These are phyloP conservation scores for Maudiozyma serrabonitensis DNA, from an alignment of 805 yeast genomes.

Conservation along the genomic window DNA sequence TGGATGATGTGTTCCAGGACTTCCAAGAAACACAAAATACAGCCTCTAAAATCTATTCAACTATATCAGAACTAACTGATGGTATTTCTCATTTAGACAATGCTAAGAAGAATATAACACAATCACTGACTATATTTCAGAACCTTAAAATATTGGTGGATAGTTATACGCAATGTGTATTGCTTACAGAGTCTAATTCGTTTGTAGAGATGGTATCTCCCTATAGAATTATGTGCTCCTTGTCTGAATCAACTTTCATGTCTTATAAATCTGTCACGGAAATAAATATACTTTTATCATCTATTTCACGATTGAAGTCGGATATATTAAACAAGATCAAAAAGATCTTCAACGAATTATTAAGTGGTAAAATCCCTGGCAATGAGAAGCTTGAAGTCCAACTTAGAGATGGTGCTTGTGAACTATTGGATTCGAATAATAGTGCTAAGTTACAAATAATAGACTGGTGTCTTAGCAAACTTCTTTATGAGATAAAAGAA, in stretches of 20 bases:
- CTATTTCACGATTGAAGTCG: conserved; percentile 18
- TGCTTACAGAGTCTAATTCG: conserved; percentile 6
- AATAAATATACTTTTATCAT: conserved; percentile 25
- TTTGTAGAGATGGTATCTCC: conserved; percentile 23
- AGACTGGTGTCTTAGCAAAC: conserved; percentile 60
- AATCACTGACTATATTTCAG: conserved; percentile 77
- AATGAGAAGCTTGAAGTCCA: conserved; percentile 18
- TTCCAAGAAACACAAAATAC: conserved; percentile 69
- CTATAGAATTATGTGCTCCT: conserved; percentile 26
- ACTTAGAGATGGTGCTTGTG: conserved; percentile 52
- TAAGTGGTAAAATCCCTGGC: conserved; percentile 4
- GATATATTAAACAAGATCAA: conserved; percentile 20
- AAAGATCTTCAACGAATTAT: conserved; percentile 2
- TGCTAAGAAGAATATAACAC: conserved; percentile 73
- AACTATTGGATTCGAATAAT: conserved; percentile 49
- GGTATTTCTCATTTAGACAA: conserved; percentile 72
- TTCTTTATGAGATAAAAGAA: conserved; percentile 61
- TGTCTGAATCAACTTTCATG: conserved; percentile 31
- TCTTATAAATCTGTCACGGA: conserved; percentile 78
- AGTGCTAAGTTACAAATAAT: conserved; percentile 50
- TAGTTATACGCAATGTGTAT: conserved; percentile 19
- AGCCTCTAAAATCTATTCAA: conserved; percentile 57
- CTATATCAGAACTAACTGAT: conserved; percentile 61
- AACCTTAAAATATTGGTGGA: conserved; percentile 77
- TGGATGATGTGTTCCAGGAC: conserved; percentile 34